Evolutionary conservation across 1,139 yeast genomes (phyloP).

Genomic region (Kurtzmaniella quercitrusa): DNA sequence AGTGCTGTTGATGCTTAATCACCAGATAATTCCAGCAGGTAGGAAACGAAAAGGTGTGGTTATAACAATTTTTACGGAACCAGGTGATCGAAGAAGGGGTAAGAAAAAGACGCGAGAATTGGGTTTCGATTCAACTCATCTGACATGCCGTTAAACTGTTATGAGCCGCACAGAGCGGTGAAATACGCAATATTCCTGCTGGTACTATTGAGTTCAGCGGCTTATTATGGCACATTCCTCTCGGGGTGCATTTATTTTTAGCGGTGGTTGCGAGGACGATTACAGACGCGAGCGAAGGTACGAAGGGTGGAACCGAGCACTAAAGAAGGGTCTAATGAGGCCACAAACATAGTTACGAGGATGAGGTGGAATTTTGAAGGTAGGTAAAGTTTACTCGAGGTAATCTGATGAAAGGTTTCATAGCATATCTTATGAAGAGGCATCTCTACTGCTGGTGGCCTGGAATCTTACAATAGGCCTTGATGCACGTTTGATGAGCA

Average conservation of each 20-base stretch:
- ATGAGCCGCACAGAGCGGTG: not conserved
- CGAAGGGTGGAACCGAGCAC: not conserved
- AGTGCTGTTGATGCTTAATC: not conserved
- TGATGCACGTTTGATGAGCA: not conserved
- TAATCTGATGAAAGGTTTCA: no score
- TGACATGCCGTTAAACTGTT: not conserved
- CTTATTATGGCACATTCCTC: not conserved
- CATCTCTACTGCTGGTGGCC: not conserved
- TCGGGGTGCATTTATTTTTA: not conserved
- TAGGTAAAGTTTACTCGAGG: no score
- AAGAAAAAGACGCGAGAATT: not conserved
- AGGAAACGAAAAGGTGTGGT: not conserved
- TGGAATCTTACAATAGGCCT: not conserved
- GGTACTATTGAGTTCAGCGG: not conserved
- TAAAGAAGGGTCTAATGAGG: no score
- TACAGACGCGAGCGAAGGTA: not conserved
- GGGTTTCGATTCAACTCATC: not conserved
- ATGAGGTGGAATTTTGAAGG: no score
- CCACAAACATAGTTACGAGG: no score
- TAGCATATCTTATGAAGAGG: no score
- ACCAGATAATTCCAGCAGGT: not conserved
- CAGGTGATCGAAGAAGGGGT: not conserved
- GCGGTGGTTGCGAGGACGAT: conserved; percentile 1
- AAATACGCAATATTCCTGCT: not conserved
- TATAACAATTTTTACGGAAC: not conserved